A percentile compares a stretch with the other conserved stretches of the same genome.
Conservation (phyloP, 306 rosid genomes). For the Quercus wislizeni region DNA sequence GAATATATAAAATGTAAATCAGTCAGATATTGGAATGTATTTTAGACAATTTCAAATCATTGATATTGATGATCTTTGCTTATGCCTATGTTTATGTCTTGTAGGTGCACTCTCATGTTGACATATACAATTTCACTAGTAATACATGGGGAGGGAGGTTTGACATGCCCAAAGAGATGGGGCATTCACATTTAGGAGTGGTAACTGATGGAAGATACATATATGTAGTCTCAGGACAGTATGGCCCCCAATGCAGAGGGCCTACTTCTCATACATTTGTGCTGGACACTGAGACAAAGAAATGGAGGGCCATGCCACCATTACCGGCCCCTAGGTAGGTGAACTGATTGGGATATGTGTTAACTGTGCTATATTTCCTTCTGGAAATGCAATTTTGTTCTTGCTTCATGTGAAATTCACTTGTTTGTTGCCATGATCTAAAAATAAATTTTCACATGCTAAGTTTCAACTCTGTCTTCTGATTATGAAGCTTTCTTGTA, state of each 20-base stretch:
- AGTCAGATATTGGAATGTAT: neutral
- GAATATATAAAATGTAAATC: neutral
- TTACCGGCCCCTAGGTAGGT: slow-evolving; percentile 75
- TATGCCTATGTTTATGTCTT: slow-evolving; percentile 8
- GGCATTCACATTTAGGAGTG: slow-evolving; percentile 83
- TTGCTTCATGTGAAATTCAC: slow-evolving; percentile 5
- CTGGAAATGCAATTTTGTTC: neutral
- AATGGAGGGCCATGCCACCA: slow-evolving; percentile 66
- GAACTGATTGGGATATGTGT: slow-evolving; percentile 5
- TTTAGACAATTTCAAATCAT: neutral
- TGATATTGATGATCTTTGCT: slow-evolving; percentile 1
- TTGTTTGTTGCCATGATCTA: neutral
- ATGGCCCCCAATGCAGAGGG: slow-evolving; percentile 85
- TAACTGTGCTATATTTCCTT: neutral
- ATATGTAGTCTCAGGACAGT: slow-evolving; percentile 77
- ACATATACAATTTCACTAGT: slow-evolving; percentile 58
- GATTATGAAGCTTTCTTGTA: slow-evolving; percentile 5
- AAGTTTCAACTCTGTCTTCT: neutral
- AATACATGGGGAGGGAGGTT: slow-evolving; percentile 61
- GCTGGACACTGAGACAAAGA: slow-evolving; percentile 67
- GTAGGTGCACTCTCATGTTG: slow-evolving; percentile 88
- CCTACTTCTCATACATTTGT: slow-evolving; percentile 55
- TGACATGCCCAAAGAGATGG: slow-evolving; percentile 83
- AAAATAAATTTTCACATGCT: neutral
- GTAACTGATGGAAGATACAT: slow-evolving; percentile 84